Evolutionary conservation across 192 early-diverging fungal genomes (phyloP), one percentile per base, ranked within the genome.

Genomic region (Coemansia sp.): DNA sequence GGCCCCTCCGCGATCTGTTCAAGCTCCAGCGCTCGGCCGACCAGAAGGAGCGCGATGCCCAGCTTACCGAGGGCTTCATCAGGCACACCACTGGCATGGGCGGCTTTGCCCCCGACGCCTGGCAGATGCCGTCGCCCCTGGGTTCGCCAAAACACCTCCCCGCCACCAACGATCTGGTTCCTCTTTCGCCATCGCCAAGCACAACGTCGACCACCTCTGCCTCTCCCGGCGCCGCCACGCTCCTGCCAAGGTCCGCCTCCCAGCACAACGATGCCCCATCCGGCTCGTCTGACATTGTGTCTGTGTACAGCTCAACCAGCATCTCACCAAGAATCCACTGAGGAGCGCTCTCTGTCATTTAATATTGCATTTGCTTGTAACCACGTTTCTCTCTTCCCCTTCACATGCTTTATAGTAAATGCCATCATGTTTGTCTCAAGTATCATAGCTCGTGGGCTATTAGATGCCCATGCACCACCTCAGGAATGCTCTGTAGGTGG

Each of bases 401-500:
- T n/a, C n/a, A n/a, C n/a, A n/a, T n/a, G n/a, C n/a, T n/a, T n/a
- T n/a, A n/a, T n/a, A n/a, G n/a, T n/a, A n/a, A n/a, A n/a, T n/a
- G n/a, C n/a, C n/a, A n/a, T n/a, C n/a, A n/a, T n/a, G n/a, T n/a
- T n/a, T n/a, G n/a, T n/a, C n/a, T 38, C 17, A 52, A 11, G 45
- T 36, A 17, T 15, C 57, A 59, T 14, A 68, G 57, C 53, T 28
- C 50, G 30, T 56, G 55, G 22, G 73, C 62, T 37, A 81, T 67
- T 9, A 81, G 38, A 31, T 81, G 78, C 0, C 78, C 78, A 29
- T 81, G 78, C 19, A 61, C 47, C 19, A 74, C 68, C 44, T 74
- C 72, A 2, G 68, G 72, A 20, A 82, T 76, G 67, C 79, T 82
- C 50, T 82, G 79, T 47, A 82, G 60, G 25, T 75, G 67, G 0